Evolutionary conservation across 495 filamentous ascomycete genomes (phyloP), one percentile per base, ranked within the genome.

Genomic region (Lasiosphaeria miniovina): DNA sequence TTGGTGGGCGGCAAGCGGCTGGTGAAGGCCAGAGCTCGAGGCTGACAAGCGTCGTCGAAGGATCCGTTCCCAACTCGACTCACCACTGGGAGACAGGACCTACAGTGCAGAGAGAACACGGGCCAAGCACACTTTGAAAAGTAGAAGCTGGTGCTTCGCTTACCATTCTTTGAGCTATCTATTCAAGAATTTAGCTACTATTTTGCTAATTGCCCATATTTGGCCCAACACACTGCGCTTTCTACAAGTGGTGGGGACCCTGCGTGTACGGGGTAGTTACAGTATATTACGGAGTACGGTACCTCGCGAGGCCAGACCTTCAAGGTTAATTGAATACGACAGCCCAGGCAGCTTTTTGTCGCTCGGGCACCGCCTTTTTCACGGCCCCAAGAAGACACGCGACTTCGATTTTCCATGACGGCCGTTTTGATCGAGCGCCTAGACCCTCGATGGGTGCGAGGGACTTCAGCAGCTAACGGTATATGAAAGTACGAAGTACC

Each of bases 361-460:
- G 48, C 17, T 36, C 11, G 33, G 34, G 32, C 36, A 34, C 43
- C 43, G 7, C 15, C 43, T 11, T 46, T 14, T 11, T 11, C 43
- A 46, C 43, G 12, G 43, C 43, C 43, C 15, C 43, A 11, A 41
- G 35, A 54, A 24, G 4, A 15, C 8, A 54, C 32, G 54, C 50
- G 7, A 45, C 43, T 49, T 43, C 24, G 58, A 34, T 45, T 33
- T 66, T 67, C 63, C 57, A 71, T 71, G 69, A 71, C 41, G 62
- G 36, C 24, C 14, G 24, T 10, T 52, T 41, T 49, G 52, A 49
- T 12, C 54, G 33, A 36, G 52, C 53, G 34, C 68, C 60, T 61
- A 55, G 65, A 65, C 65, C 68, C 68, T 65, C 59, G 64, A 63
- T 66, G 70, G 70, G 68, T 55, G 55, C 61, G 67, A 52, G 68